These are phyloP conservation scores for Catharanthus roseus DNA, from an alignment of 257 asterid genomes.

Conservation along the genomic window DNA sequence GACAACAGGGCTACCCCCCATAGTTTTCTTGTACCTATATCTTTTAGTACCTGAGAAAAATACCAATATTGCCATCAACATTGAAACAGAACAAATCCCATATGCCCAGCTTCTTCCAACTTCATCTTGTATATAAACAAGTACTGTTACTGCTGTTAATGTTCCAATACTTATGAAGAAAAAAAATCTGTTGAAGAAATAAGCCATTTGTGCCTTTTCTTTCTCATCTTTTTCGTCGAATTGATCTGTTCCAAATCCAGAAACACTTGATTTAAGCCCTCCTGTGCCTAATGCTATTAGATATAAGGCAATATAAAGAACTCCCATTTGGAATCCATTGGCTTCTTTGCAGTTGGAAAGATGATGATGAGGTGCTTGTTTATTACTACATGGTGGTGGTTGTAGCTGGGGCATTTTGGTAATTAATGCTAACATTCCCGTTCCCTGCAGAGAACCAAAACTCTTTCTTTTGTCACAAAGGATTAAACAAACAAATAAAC, in stretches of 20 bases:
- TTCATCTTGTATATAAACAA: conserved; percentile 77
- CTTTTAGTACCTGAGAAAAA: conserved; percentile 58
- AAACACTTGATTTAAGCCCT: conserved; percentile 84
- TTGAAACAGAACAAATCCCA: conserved; percentile 63
- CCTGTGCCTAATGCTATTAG: conserved; percentile 90
- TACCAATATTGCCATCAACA: conserved; percentile 48
- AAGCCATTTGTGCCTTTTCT: conserved; percentile 76
- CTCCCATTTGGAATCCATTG: conserved; percentile 63
- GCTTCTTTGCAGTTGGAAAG: conserved; percentile 49
- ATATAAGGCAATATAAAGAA: conserved; percentile 66
- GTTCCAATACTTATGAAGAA: conserved; percentile 90
- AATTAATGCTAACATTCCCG: conserved; percentile 56
- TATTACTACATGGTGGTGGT: conserved; percentile 77
- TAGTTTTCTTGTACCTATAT: conserved; percentile 67
- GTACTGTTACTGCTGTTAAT: conserved; percentile 70
- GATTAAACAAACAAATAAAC: too few relatives aligned
- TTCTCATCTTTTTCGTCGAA: conserved; percentile 80
- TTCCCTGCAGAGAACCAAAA: too few relatives aligned
- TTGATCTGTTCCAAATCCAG: conserved; percentile 87
- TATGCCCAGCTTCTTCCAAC: conserved; percentile 69
- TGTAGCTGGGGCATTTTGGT: conserved; percentile 58
- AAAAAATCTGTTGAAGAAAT: conserved; percentile 83
- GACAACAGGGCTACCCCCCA: conserved; percentile 70
- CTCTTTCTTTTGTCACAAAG: too few relatives aligned
- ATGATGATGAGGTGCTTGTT: too few relatives aligned